Evolutionary conservation across 1,284 basidiomycete species (phyloP), one percentile per base, ranked within the genome.

Genomic region (Serendipita sp.): DNA sequence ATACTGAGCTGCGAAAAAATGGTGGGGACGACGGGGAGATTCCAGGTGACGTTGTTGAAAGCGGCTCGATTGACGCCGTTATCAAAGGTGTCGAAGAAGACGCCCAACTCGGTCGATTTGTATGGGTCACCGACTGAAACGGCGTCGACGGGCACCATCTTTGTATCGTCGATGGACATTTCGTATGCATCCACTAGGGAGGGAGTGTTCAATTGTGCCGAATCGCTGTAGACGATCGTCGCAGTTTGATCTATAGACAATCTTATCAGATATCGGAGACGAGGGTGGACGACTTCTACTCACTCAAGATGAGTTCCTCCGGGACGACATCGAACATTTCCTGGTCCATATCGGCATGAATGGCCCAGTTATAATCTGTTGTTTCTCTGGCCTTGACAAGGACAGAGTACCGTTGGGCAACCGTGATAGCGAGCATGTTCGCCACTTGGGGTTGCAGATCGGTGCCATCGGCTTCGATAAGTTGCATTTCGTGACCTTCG

Each of bases 341-440:
- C 1, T 78, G 80, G 70, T 93, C 90, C 82, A 97, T 91, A 77
- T 92, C 90, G 29, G 89, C 87, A 70, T 93, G 91, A 66, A 99
- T 83, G 49, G 82, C 83, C 83, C 87, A 98, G 77, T 97, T 96
- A 22, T 80, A 74, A 13, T 76, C 76, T 0, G 89, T 87, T 68
- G 93, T 89, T 72, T 93, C 92, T 63, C 88, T 83, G 8, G 95
- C 93, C 22, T 85, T 87, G 60, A 97, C 90, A 58, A 97, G 83
- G 60, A 98, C 77, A 0, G 91, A 93, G 74, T 94, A 96, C n/a
- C 94, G 84, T 73, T 98, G 94, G 0, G 93, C 93, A 55, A 88
- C 91, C 3, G 89, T 79, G 64, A 96, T 66, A 47, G 82, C 79
- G 61, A 97, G 69, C 38, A 85, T 71, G 69, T 91, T 85, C 64